phyloP scores from a whole-genome alignment of 257 asterid species.

The Salvia splendens region DNA sequence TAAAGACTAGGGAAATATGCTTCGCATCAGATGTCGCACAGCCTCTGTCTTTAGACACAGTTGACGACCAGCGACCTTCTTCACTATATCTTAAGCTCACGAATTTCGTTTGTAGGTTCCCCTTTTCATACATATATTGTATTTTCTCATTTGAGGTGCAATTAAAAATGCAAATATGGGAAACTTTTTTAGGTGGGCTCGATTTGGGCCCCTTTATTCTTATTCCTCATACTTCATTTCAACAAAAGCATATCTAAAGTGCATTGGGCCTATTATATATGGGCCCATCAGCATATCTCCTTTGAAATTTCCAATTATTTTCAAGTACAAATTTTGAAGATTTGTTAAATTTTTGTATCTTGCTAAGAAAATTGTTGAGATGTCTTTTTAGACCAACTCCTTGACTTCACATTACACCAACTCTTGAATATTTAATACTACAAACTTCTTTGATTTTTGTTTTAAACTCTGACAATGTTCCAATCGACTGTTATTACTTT shows the following conservation, averaged over 20 bases:
- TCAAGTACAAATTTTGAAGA: too few species aligned
- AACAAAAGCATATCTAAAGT: slow-evolving; percentile 24
- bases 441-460: neutral
- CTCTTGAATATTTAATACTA: neutral
- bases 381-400: neutral
- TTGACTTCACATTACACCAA: neutral
- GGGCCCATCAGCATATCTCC: slow-evolving; percentile 13
- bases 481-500: neutral
- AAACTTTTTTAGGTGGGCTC: slow-evolving; percentile 33
- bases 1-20: too few species aligned
- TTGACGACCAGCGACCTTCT: too few species aligned
- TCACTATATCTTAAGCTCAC: too few species aligned
- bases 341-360: too few species aligned
- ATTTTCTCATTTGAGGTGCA: too few species aligned
- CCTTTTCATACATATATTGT: too few species aligned
- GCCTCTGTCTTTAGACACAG: too few species aligned
- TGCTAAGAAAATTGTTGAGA: too few species aligned
- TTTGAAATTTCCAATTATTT: neutral
- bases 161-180: slow-evolving; percentile 27
- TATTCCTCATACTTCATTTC: slow-evolving; percentile 27
- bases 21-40: too few species aligned
- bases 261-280: slow-evolving; percentile 31
- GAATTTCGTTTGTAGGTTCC: too few species aligned
- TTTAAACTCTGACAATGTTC: neutral
- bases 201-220: slow-evolving; percentile 36